phyloP scores from a whole-genome alignment of 345 rosid species.

The Gossypium herbaceum region DNA sequence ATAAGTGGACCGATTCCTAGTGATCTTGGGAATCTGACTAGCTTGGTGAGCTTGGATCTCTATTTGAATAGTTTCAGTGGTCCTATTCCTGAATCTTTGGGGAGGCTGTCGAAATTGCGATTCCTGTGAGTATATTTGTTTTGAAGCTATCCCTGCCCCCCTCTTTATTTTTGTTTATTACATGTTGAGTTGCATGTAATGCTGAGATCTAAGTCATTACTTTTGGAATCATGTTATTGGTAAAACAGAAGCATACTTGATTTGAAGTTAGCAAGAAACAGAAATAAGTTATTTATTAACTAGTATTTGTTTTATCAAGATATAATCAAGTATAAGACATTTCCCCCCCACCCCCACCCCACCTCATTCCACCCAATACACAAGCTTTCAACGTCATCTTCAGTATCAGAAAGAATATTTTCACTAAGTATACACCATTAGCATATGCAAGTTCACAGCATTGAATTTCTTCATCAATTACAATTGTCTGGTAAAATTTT shows the following conservation, averaged over 20 bases:
- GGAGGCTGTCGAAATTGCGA: conserved; percentile 82
- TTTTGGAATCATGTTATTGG: background rate
- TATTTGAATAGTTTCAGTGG: conserved; percentile 89
- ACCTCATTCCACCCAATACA: background rate
- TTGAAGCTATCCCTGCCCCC: background rate
- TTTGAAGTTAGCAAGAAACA: background rate
- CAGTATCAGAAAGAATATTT: background rate
- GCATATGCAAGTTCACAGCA: background rate
- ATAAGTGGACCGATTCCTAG: conserved; percentile 84
- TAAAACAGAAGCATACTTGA: background rate
- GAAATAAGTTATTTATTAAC: background rate
- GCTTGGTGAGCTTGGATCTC: conserved; percentile 97
- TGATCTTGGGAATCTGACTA: conserved; percentile 93
- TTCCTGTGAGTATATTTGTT: conserved; percentile 69
- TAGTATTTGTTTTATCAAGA: background rate
- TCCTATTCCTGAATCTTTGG: conserved; percentile 81
- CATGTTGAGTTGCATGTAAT: conserved; percentile 5
- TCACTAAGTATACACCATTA: background rate
- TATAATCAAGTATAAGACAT: background rate
- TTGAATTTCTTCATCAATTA: background rate
- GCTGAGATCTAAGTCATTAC: background rate
- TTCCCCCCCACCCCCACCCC: background rate
- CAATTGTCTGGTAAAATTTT: background rate
- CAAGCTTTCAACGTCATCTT: background rate
- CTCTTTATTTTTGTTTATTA: background rate